Evolutionary conservation across 2,329 filamentous ascomycete genomes (phyloP), one percentile per base, ranked within the genome.

Genomic region (Xylaria sp.): DNA sequence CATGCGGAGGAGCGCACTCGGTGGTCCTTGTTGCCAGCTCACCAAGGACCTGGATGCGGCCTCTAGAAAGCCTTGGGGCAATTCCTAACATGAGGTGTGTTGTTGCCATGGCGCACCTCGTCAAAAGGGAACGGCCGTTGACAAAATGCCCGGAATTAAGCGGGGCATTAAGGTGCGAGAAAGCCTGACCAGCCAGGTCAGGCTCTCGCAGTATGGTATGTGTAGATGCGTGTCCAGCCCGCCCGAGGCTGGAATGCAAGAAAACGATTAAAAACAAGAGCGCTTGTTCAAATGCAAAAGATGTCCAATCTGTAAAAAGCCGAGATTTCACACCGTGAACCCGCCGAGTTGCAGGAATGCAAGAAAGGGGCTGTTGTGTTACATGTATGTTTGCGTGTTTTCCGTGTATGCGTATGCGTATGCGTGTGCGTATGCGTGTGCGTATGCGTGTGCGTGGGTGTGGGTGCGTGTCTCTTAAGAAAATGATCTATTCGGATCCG

Each of bases 271-370:
- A 34, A 34, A 38, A 16, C 39, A 21, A 42, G 17, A 17, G 41
- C 58, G 55, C 56, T 56, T 48, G 45, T 22, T 48, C 48, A 39
- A 48, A 56, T 60, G 52, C 55, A 54, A 20, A 58, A 41, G 26
- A 24, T 51, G 21, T 24, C 41, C 38, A 34, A 13, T 34, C 29
- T 34, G 29, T 34, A 11, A 34, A 7, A 34, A 11, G 29, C 29
- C 5, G 29, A 34, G 3, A 13, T 7, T 34, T 13, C 29, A 34
- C 29, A 7, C 29, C 9, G 4, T 40, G 40, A 34, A 22, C 43
- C 34, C n/a, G 41, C 48, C 24, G 18, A 49, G 43, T 16, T 34
- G 20, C 17, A 44, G 18, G 5, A 41, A 40, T 40, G 26, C 47
- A 21, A 19, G 34, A 49, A 51, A 29, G 17, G 49, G 39, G 41